phyloP scores from a whole-genome alignment of 768 basidiomycete species.

The Boletus rubescentipes region DNA sequence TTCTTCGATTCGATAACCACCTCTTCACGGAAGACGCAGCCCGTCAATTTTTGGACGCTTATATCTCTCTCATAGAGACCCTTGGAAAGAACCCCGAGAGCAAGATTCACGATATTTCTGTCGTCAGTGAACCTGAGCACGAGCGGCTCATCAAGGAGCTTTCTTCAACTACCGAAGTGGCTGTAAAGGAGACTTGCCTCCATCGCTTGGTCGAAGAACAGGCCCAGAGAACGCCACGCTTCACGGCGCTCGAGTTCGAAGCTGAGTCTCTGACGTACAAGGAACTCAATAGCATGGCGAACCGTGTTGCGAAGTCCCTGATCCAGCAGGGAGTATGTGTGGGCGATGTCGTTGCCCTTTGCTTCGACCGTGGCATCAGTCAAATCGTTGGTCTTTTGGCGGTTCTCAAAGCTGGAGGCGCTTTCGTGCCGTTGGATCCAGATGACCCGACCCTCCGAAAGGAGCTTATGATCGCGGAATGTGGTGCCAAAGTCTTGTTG shows the following conservation, averaged over 20 bases:
- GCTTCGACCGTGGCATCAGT: constrained; percentile 31
- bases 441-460: constrained; percentile 32
- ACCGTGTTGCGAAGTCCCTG: constrained; percentile 32
- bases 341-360: constrained; percentile 29
- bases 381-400: constrained; percentile 31
- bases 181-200: constrained; percentile 16
- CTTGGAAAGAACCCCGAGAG: constrained; percentile 13
- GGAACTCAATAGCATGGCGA: constrained; percentile 32
- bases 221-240: constrained; percentile 17
- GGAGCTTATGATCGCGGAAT: constrained; percentile 29
- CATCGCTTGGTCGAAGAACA: constrained; percentile 22
- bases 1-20: constrained; percentile 31
- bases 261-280: constrained; percentile 31
- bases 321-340: constrained; percentile 24
- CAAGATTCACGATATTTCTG: constrained; percentile 21
- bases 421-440: constrained; percentile 24
- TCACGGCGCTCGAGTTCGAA: constrained; percentile 28
- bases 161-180: constrained; percentile 18
- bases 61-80: constrained; percentile 28
- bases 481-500: constrained; percentile 27
- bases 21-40: constrained; percentile 29
- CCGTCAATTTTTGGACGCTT: constrained; percentile 31
- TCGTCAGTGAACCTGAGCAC: constrained; percentile 13
- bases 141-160: constrained; percentile 25
- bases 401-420: constrained; percentile 33